These are phyloP conservation scores for Xylariaceae sp. DNA, from an alignment of 2,329 filamentous ascomycete genomes.

Conservation along the genomic window DNA sequence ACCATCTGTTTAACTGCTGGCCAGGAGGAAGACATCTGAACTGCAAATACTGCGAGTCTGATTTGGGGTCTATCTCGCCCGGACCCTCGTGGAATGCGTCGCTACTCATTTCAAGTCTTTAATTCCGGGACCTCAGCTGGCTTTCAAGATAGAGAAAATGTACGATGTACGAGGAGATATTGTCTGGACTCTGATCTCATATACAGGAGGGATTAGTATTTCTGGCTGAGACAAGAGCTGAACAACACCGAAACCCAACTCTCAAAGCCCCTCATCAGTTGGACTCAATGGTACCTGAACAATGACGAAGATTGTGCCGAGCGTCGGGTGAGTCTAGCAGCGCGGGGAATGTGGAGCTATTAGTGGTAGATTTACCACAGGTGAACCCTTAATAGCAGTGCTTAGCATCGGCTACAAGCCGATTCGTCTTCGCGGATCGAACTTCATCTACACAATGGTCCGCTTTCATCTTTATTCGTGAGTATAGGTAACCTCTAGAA, in stretches of 20 bases:
- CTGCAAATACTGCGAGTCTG: constrained; percentile 50
- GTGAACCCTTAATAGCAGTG: too few relatives aligned
- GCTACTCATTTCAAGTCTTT: constrained; percentile 12
- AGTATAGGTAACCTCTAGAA: too few relatives aligned
- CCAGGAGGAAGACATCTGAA: constrained; percentile 50
- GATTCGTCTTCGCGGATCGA: constrained; percentile 4
- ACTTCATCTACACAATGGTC: background rate
- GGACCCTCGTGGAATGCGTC: constrained; percentile 19
- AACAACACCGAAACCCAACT: too few relatives aligned
- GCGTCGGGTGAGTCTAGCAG: background rate
- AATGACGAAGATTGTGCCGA: background rate
- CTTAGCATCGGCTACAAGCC: constrained; percentile 10
- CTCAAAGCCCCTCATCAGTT: too few relatives aligned
- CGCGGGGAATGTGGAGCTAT: constrained; percentile 6
- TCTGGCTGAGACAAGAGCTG: too few relatives aligned
- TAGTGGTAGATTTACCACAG: too few relatives aligned
- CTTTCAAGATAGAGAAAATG: too few relatives aligned
- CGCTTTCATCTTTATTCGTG: background rate
- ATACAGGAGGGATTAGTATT: too few relatives aligned
- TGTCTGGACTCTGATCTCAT: too few relatives aligned
- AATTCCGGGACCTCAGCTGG: background rate
- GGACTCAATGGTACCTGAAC: too few relatives aligned
- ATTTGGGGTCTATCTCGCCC: constrained; percentile 37
- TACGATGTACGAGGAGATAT: too few relatives aligned
- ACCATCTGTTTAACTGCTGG: constrained; percentile 75